Evolutionary conservation across 2,329 filamentous ascomycete genomes (phyloP).

Genomic region (Raffaelea albimanens): DNA sequence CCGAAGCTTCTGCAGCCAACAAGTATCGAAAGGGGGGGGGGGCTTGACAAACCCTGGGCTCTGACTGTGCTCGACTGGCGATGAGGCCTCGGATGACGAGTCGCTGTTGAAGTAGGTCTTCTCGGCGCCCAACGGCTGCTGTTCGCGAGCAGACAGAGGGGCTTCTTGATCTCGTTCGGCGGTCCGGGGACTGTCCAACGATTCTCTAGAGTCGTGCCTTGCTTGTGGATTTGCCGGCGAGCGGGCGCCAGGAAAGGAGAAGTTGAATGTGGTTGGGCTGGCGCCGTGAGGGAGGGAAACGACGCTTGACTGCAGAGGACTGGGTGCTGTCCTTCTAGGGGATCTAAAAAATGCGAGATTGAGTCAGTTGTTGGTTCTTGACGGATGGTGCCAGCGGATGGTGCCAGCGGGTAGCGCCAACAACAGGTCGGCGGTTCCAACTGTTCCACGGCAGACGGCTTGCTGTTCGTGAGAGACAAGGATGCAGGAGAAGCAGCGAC

Average conservation of each 20-base stretch:
- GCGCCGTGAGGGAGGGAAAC: neutral
- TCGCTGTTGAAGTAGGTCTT: slow-evolving; percentile 28
- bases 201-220: slow-evolving; percentile 10
- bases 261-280: slow-evolving; percentile 22
- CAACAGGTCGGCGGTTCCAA: no score
- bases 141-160: slow-evolving; percentile 11
- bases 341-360: slow-evolving; percentile 22
- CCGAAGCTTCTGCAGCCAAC: no score
- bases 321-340: slow-evolving; percentile 36
- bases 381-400: neutral
- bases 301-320: slow-evolving; percentile 34
- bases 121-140: slow-evolving; percentile 13
- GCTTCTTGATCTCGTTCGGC: slow-evolving; percentile 21
- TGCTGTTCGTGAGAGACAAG: neutral
- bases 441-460: slow-evolving; percentile 19
- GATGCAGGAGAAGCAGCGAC: neutral
- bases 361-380: slow-evolving; percentile 1
- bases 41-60: slow-evolving; percentile 20
- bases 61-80: slow-evolving; percentile 19
- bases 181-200: slow-evolving; percentile 21
- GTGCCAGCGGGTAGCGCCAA: neutral
- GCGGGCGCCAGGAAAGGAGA: slow-evolving; percentile 21
- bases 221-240: slow-evolving; percentile 20
- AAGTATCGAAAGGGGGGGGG: neutral
- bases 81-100: slow-evolving; percentile 24